Base-by-base conservation (phyloP, 139 green algal species). In the Asterochloris sp. region DNA sequence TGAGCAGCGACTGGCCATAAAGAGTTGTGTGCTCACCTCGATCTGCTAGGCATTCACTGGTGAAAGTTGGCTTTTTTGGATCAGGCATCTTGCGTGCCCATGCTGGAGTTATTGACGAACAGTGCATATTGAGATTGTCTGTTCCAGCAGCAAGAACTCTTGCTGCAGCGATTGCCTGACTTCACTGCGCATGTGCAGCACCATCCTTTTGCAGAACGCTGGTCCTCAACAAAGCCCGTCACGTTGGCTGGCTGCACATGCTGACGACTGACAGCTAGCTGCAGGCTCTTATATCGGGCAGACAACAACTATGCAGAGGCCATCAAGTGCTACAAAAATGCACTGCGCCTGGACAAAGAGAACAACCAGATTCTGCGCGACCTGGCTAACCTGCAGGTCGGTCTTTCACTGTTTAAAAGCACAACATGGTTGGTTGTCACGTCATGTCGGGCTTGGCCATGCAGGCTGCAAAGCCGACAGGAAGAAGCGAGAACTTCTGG, bases 251-350 rank as follows among this genome's bases (percentile, higher is more conserved):
- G 78, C 12, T 61, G 69, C 16, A 60, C 26, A 76, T 73, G 12
- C 54, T 71, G 54, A 78, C 24, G 17, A 54, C 0, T 54, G 76
- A 66, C 19, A 54, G 38, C 38, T 16, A 6, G 24, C 12, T 78
- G 83, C 89, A 97, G 94, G 23, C 88, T 99, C 62, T 84, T 99
- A 62, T 95, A 99, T 88, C 94, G 95, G 12, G 91, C 91, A 1
- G 96, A 99, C 86, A 90, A 89, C 62, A 91, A 99, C 79, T 99
- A 99, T 83, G 88, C 90, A 16, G 95, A 99, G 84, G 97, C 97
- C n/a, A 97, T 98, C 86, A 99, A 99, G 88, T 99, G 97, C 91
- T 99, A 99, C 91, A 92, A 94, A 78, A 98, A 98, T 78, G 96
- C 97, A 8, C 87, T 99, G 81, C 90, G 94, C 13, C 84, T 98